A percentile compares a stretch with the other conserved stretches of the same genome.
Evolutionary conservation across 2,329 filamentous ascomycete genomes (phyloP).

Genomic region (Claviceps africana): DNA sequence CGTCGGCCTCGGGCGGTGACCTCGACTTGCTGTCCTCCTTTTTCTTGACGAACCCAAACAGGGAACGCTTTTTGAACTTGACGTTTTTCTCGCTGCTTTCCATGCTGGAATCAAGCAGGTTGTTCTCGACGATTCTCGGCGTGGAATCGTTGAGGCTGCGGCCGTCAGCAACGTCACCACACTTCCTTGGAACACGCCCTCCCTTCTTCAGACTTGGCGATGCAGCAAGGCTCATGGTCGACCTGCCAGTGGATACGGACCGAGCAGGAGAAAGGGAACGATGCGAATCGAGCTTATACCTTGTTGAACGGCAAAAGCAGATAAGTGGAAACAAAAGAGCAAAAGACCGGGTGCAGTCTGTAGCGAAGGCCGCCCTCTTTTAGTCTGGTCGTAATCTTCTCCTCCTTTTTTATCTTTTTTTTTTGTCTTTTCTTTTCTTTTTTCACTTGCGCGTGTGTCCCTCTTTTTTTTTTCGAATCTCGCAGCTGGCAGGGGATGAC

Average conservation of each 20-base stretch:
- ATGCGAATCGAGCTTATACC: neutral
- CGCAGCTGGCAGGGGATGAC: constrained; percentile 3
- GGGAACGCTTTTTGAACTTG: constrained; percentile 38
- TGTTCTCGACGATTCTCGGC: constrained; percentile 16
- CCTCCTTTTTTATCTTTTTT: neutral
- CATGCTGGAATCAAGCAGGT: constrained; percentile 14
- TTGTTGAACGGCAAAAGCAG: neutral
- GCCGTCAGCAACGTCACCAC: constrained; percentile 13
- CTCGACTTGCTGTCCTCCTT: constrained; percentile 31
- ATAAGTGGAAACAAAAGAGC: neutral
- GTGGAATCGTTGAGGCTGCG: constrained; percentile 18
- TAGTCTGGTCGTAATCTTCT: too few species aligned
- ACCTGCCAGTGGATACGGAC: neutral
- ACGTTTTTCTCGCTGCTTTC: constrained; percentile 12
- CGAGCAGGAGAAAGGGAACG: neutral
- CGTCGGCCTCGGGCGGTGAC: constrained; percentile 19
- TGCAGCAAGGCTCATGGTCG: constrained; percentile 18
- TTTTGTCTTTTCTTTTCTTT: neutral
- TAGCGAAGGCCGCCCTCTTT: neutral
- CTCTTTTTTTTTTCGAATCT: too few species aligned
- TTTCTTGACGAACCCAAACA: constrained; percentile 51
- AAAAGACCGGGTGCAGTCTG: neutral
- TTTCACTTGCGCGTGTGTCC: neutral
- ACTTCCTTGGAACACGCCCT: constrained; percentile 3
- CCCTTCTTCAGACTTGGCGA: constrained; percentile 11